Percentiles rank a stretch among this genome's conserved stretches.
phyloP scores from a whole-genome alignment of 2,329 filamentous ascomycete species.

The Paramyrothecium sp. region DNA sequence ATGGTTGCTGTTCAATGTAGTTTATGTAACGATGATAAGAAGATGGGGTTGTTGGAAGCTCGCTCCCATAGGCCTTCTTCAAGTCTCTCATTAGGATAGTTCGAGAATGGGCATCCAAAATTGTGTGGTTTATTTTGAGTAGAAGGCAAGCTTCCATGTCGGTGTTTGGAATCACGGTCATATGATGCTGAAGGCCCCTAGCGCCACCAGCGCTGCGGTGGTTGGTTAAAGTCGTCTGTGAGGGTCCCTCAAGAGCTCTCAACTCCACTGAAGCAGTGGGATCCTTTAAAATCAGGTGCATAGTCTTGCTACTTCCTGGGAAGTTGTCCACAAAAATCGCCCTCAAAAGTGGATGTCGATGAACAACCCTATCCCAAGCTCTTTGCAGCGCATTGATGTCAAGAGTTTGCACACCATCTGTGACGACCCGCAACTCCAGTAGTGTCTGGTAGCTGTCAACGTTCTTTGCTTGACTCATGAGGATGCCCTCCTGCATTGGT shows the following conservation, averaged over 20 bases:
- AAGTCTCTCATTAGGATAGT: background rate
- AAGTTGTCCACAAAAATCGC: background rate
- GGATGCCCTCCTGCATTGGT: constrained; percentile 13
- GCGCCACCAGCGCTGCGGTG: too few species aligned
- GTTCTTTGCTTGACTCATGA: background rate
- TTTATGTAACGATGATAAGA: too few species aligned
- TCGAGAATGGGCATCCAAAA: background rate
- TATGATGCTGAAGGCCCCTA: background rate
- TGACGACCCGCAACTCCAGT: background rate
- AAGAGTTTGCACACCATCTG: background rate
- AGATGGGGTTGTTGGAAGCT: too few species aligned
- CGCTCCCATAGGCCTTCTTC: background rate
- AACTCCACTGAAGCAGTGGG: too few species aligned
- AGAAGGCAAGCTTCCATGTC: background rate
- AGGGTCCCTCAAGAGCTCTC: too few species aligned
- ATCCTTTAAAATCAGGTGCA: too few species aligned
- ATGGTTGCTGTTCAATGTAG: too few species aligned
- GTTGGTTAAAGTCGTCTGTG: too few species aligned
- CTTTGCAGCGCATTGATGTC: background rate
- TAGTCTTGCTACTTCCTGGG: too few species aligned
- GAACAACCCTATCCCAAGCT: background rate
- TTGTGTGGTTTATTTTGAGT: background rate
- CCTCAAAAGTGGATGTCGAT: background rate
- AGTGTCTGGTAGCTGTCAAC: background rate
- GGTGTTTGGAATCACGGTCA: background rate